phyloP scores from a whole-genome alignment of 768 basidiomycete species.

The Collybia mongolica region DNA sequence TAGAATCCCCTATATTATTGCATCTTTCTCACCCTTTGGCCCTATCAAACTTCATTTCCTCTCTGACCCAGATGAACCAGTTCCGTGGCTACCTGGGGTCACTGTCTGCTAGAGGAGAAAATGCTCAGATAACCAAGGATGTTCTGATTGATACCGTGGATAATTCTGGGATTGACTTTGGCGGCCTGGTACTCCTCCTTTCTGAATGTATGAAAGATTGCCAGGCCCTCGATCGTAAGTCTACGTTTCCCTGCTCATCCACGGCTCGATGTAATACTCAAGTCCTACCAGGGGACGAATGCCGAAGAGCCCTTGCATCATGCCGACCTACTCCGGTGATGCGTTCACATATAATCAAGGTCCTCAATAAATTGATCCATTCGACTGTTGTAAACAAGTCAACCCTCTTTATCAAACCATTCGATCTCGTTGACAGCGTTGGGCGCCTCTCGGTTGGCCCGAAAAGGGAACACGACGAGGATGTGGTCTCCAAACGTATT shows the following conservation, averaged over 20 bases:
- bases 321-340: slow-evolving; percentile 55
- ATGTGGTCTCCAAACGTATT: slow-evolving; percentile 64
- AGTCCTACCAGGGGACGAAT: slow-evolving; percentile 43
- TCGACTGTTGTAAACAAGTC: slow-evolving; percentile 61
- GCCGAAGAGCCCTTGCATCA: slow-evolving; percentile 52
- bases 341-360: slow-evolving; percentile 37
- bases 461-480: slow-evolving; percentile 41
- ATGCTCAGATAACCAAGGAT: slow-evolving; percentile 61
- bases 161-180: slow-evolving; percentile 63
- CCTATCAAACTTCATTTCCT: slow-evolving; percentile 46
- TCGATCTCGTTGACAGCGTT: slow-evolving; percentile 67
- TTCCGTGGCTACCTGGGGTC: slow-evolving; percentile 54
- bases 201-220: slow-evolving; percentile 32
- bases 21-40: slow-evolving; percentile 63
- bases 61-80: slow-evolving; percentile 55
- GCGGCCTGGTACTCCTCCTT: slow-evolving; percentile 47
- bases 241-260: background rate
- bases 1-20: slow-evolving; percentile 45
- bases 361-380: slow-evolving; percentile 44
- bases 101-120: slow-evolving; percentile 57
- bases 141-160: slow-evolving; percentile 62
- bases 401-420: slow-evolving; percentile 68
- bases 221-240: slow-evolving; percentile 32
- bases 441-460: slow-evolving; percentile 34
- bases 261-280: slow-evolving; percentile 5